Base-by-base conservation (phyloP, 805 yeast genomes). In the Schizosaccharomyces cryophilus region DNA sequence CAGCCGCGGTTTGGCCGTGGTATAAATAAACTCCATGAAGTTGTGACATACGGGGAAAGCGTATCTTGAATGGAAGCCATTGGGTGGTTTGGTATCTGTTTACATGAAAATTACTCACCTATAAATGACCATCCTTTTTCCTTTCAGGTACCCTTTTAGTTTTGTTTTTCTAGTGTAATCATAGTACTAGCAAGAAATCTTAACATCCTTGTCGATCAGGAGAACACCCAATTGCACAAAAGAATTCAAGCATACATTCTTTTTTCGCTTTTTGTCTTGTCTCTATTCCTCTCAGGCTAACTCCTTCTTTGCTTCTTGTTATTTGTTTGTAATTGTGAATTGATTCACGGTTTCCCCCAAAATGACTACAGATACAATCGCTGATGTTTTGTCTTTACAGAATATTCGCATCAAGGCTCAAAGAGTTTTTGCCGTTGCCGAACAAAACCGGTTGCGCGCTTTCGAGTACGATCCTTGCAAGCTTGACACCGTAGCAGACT, bases 381-480 rank as follows among this genome's bases (percentile, higher is more conserved):
- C 30, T 11, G n/a, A 51, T 11, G 6, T 51, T 11, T n/a, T 51
- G 38, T 51, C 56, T 21, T 29, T 51, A 17, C 56, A 21, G 9
- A 29, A 29, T n/a, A 51, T 51, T 51, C 56, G 56, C n/a, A 5
- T 5, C 35, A 51, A 21, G 30, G 56, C 56, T 13, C 56, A 51
- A 13, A 51, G 15, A 26, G 35, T 51, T 21, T 51, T 51, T 4
- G 35, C 30, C 19, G 6, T 17, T 17, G 60, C 60, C 21, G 60
- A 56, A 19, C 11, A 73, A 62, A 69, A 73, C 47, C 63, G 75
- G 59, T 68, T 71, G 54, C 65, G 66, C 42, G 75, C 79, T 68
- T 75, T 78, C 67, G 72, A 75, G 55, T 77, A 78, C 55, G 76
- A 80, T 64, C 64, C 75, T 29, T 60, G 70, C 5, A 72, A 76